These are phyloP conservation scores for Aspergillus sp. DNA, from an alignment of 2,329 filamentous ascomycete genomes.

Conservation along the genomic window DNA sequence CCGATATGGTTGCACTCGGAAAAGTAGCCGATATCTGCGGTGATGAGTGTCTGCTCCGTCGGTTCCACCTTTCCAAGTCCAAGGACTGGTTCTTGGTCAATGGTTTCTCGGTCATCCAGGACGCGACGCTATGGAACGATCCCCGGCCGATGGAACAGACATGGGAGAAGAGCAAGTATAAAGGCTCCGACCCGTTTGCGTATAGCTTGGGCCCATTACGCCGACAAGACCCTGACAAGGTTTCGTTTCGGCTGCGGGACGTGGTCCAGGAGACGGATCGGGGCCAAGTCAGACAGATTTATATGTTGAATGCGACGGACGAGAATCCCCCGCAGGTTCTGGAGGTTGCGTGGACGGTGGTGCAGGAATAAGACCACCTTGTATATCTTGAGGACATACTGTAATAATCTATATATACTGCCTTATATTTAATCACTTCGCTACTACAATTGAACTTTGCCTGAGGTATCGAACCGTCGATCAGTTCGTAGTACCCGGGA, in stretches of 20 bases:
- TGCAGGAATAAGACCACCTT: neutral
- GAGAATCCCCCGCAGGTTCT: conserved; percentile 18
- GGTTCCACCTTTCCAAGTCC: conserved; percentile 13
- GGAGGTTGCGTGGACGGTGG: conserved; percentile 24
- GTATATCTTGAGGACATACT: too few species aligned
- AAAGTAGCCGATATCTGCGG: conserved; percentile 15
- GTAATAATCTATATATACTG: neutral
- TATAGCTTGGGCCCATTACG: conserved; percentile 53
- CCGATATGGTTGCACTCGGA: conserved; percentile 16
- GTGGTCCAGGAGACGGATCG: conserved; percentile 35
- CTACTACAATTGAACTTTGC: too few species aligned
- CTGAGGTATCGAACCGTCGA: neutral
- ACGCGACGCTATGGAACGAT: conserved; percentile 42
- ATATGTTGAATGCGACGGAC: conserved; percentile 39
- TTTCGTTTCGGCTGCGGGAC: conserved; percentile 49
- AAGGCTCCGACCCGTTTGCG: conserved; percentile 42
- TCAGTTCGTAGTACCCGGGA: too few species aligned
- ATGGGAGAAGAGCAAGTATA: conserved; percentile 45
- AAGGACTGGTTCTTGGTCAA: conserved; percentile 45
- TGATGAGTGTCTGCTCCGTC: conserved; percentile 15
- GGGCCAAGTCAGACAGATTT: conserved; percentile 51
- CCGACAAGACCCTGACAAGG: conserved; percentile 43
- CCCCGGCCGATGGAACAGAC: conserved; percentile 51
- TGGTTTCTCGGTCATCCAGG: conserved; percentile 56
- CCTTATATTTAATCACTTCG: neutral